Conservation (phyloP, 1,284 basidiomycete species). For the Apiotrichum montevideense region DNA sequence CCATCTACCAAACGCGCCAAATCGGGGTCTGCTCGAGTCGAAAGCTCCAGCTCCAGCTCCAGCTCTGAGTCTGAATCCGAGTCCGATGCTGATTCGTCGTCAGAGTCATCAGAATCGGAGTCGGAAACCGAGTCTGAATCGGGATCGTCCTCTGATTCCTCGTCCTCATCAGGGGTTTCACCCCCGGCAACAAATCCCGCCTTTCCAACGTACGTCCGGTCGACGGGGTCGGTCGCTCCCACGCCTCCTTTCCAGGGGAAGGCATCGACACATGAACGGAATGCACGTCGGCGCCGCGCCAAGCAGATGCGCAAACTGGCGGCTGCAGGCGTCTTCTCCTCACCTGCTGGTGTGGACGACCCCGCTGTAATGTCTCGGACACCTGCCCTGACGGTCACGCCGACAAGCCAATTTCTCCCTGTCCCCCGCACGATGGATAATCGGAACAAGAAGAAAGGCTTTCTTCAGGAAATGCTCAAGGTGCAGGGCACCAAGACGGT, state of each 20-base stretch:
- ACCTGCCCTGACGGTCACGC: background rate
- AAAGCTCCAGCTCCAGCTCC: no score
- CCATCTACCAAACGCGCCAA: no score
- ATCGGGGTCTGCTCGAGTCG: no score
- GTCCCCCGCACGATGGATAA: conserved; percentile 31
- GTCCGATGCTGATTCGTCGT: background rate
- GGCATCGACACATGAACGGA: conserved; percentile 36
- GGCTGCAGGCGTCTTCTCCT: background rate
- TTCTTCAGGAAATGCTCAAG: conserved; percentile 20
- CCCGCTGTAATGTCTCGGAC: background rate
- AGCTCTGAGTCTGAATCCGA: background rate
- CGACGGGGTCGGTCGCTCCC: background rate
- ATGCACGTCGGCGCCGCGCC: conserved; percentile 28
- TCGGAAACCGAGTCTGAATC: background rate
- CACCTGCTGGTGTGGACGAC: no score
- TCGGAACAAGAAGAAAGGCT: conserved; percentile 43
- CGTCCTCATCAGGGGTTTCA: conserved; percentile 1
- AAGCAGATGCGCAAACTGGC: conserved; percentile 22
- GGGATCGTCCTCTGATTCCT: conserved; percentile 7
- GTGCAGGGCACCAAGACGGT: conserved; percentile 30
- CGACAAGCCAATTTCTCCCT: conserved; percentile 8
- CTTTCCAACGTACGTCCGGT: no score
- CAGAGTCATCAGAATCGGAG: background rate
- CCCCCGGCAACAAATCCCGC: no score
- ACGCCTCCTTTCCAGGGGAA: conserved; percentile 41